Evolutionary conservation across 2,329 filamentous ascomycete genomes (phyloP), one percentile per base, ranked within the genome.

Genomic region (Fusarium sp.): DNA sequence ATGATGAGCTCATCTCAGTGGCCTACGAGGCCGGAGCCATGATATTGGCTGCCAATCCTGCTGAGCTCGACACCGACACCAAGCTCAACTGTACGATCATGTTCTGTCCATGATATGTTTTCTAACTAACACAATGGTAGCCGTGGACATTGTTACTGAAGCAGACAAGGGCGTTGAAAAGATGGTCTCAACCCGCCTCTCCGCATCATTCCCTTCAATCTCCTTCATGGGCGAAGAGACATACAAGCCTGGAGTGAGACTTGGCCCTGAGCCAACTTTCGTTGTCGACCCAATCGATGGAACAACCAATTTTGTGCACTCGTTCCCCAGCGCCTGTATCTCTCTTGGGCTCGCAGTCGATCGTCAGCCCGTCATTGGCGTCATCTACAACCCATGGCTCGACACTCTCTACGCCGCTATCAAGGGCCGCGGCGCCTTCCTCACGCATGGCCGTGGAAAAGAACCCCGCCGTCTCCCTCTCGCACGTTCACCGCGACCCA

Each of bases 241-340:
- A 33, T 92, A 94, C 84, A 85, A 90, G 71, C 88, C 91, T 3
- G 92, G 92, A 75, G 85, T 86, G 68, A 83, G 82, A 47, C 85
- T 95, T 51, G 91, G 90, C 1, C 81, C 86, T 35, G 87, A 87
- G 22, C 93, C 93, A 4, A 95, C 93, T 47, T 95, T 95, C 82
- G 88, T 95, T 78, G 91, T 93, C 73, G 93, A 95, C 80, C 93
- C 93, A 48, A 95, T 95, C 75, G 93, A 95, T 82, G 93, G 82
- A 57, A 95, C 90, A 12, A 94, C 91, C 56, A 95, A 95, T 86
- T 95, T 95, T 78, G 88, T 95, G 51, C 93, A 95, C 82, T 88
- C 88, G 26, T 92, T 93, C 82, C 92, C 92, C 9, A 87, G 90
- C 76, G 92, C 93, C 70, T 93, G 91, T 83, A 91, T 95, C 82